These are phyloP conservation scores for Ceratobasidium sp. DNA, from an alignment of 1,284 basidiomycete species.

Conservation along the genomic window DNA sequence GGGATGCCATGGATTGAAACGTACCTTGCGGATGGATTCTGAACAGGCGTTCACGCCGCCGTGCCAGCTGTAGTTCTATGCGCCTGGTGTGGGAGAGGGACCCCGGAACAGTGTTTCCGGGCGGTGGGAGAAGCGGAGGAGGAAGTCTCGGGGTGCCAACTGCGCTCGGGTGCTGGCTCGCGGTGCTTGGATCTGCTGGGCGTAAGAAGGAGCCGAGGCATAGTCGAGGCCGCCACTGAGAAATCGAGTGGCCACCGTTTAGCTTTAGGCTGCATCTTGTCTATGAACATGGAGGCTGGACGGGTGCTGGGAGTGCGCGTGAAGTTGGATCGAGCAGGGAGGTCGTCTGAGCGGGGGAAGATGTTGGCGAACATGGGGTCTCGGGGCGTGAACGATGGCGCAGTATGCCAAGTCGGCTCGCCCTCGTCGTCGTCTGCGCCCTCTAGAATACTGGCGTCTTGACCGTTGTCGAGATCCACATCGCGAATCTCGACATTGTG, in stretches of 20 bases:
- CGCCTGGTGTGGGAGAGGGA: slow-evolving; percentile 26
- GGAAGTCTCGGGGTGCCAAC: slow-evolving; percentile 23
- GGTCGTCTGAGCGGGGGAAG: not conserved
- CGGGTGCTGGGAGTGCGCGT: slow-evolving; percentile 43
- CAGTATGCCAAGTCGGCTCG: slow-evolving; percentile 43
- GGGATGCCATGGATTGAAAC: not conserved
- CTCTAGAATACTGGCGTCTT: slow-evolving; percentile 29
- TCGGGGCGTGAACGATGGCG: slow-evolving; percentile 25
- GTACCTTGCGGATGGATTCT: slow-evolving; percentile 30
- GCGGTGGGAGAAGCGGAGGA: slow-evolving; percentile 24
- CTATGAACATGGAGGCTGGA: slow-evolving; percentile 20
- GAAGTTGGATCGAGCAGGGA: slow-evolving; percentile 18
- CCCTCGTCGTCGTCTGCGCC: slow-evolving; percentile 16
- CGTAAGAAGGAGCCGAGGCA: slow-evolving; percentile 44
- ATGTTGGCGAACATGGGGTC: not conserved
- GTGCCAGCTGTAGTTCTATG: slow-evolving; percentile 37
- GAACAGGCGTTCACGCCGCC: slow-evolving; percentile 36
- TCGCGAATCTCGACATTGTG: slow-evolving; percentile 40
- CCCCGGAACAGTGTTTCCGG: slow-evolving; percentile 25
- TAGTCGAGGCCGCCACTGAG: not conserved
- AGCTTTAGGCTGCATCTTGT: slow-evolving; percentile 45
- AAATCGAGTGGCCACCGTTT: slow-evolving; percentile 46
- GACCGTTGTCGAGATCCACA: slow-evolving; percentile 29
- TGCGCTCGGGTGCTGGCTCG: slow-evolving; percentile 40
- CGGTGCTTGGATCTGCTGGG: slow-evolving; percentile 36